phyloP scores from a whole-genome alignment of 345 rosid genomes.

The Dipteronia dyeriana region DNA sequence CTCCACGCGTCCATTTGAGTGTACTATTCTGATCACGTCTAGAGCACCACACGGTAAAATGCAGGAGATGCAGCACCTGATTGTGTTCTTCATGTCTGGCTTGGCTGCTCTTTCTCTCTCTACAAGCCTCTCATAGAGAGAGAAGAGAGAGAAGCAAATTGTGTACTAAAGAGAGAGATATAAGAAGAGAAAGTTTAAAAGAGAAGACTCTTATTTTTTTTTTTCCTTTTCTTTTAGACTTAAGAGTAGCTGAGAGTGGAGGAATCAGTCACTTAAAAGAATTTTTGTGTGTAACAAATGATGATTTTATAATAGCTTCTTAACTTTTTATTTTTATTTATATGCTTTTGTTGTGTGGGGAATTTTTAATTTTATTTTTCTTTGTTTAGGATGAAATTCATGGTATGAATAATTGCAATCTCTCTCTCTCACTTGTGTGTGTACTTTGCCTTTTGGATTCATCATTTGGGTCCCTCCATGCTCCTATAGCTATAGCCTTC shows the following conservation, averaged over 20 bases:
- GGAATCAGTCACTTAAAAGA: constrained; percentile 33
- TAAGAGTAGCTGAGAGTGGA: constrained; percentile 17
- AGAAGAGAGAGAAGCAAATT: constrained; percentile 21
- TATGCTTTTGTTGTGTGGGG: constrained; percentile 17
- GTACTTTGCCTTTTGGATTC: constrained; percentile 74
- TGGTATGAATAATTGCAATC: constrained; percentile 80
- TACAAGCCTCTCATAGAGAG: constrained; percentile 21
- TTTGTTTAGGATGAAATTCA: constrained; percentile 59
- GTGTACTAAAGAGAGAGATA: constrained; percentile 10
- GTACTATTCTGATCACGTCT: constrained; percentile 91
- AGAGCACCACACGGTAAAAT: constrained; percentile 96
- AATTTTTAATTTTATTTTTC: neutral
- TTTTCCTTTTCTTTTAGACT: neutral
- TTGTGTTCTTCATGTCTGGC: constrained; percentile 71
- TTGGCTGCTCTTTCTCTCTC: constrained; percentile 13
- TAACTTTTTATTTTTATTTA: neutral
- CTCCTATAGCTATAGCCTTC: constrained; percentile 11
- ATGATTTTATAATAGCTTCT: constrained; percentile 10
- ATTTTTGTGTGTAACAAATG: constrained; percentile 24
- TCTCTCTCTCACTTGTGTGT: constrained; percentile 16
- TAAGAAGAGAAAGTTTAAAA: constrained; percentile 3
- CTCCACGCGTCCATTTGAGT: constrained; percentile 85
- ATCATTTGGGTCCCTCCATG: constrained; percentile 58
- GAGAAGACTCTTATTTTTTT: constrained; percentile 24
- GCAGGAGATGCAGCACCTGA: constrained; percentile 95